phyloP scores from a whole-genome alignment of 352 stramenopile species.

The Elongisporangium senticosum region DNA sequence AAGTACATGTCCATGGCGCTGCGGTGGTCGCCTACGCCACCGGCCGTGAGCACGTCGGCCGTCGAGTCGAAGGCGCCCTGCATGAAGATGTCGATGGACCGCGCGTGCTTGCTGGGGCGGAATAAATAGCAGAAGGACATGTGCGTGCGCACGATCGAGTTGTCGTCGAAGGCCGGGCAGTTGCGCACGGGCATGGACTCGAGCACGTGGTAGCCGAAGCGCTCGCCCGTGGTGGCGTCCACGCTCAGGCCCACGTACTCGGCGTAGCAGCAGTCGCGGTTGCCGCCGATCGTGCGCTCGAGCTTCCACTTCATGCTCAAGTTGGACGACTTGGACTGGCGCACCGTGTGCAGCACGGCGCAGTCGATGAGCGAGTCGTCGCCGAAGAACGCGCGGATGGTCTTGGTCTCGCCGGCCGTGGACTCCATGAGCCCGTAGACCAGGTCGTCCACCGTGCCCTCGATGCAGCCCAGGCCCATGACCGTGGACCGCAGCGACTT shows the following conservation, averaged over 20 bases:
- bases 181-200: constrained; percentile 56
- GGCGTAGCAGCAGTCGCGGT: constrained; percentile 66
- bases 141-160: constrained; percentile 66
- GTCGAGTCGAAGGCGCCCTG: constrained; percentile 64
- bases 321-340: constrained; percentile 45
- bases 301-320: constrained; percentile 75
- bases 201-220: constrained; percentile 60
- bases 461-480: constrained; percentile 39
- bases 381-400: constrained; percentile 33
- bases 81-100: constrained; percentile 69
- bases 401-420: constrained; percentile 56
- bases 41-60: constrained; percentile 48
- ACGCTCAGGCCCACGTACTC: constrained; percentile 59
- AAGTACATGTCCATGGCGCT: constrained; percentile 70
- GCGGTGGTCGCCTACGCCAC: constrained; percentile 59
- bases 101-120: constrained; percentile 34
- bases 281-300: constrained; percentile 57
- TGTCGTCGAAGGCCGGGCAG: constrained; percentile 64
- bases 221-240: constrained; percentile 38
- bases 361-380: constrained; percentile 63
- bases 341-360: constrained; percentile 53
- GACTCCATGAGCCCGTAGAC: constrained; percentile 50
- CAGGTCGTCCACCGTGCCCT: constrained; percentile 45
- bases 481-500: constrained; percentile 41
- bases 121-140: constrained; percentile 75